Conservation (phyloP, 805 yeast species). For the Blastobotrys parvus region DNA sequence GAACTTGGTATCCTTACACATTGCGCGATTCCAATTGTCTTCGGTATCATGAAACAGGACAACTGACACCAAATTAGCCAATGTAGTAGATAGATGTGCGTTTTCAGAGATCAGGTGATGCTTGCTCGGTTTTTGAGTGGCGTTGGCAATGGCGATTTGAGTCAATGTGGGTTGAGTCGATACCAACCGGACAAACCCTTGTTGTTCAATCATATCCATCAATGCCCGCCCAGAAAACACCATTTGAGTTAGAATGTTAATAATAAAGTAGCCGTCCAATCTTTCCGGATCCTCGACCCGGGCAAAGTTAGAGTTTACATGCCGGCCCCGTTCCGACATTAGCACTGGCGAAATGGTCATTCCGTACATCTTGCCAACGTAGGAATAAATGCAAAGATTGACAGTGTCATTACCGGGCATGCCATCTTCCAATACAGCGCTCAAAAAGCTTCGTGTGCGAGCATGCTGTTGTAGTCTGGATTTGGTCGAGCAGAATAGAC, state of each 20-base stretch:
- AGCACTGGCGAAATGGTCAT: constrained; percentile 4
- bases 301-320: constrained; percentile 5
- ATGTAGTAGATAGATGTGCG: not conserved
- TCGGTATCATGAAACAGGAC: not conserved
- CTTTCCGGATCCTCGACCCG: constrained; percentile 5
- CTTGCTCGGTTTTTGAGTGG: not conserved
- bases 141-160: constrained; percentile 2
- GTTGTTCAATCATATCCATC: constrained; percentile 3
- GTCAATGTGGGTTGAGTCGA: constrained; percentile 3
- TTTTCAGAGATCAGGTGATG: not conserved
- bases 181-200: constrained; percentile 1
- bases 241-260: constrained; percentile 2
- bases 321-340: constrained; percentile 2
- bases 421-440: not conserved
- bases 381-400: constrained; percentile 2
- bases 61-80: not conserved
- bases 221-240: constrained; percentile 2
- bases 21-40: not conserved
- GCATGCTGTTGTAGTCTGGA: not conserved
- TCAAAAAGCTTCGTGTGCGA: not conserved
- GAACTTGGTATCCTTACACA: not conserved
- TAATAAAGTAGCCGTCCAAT: constrained; percentile 2
- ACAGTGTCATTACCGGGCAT: constrained; percentile 3
- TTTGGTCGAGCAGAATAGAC: not conserved
- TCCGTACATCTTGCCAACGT: constrained; percentile 2